These are phyloP conservation scores for Paramecium tetraurelia DNA, from an alignment of 73 alveolate species.

Conservation along the genomic window DNA sequence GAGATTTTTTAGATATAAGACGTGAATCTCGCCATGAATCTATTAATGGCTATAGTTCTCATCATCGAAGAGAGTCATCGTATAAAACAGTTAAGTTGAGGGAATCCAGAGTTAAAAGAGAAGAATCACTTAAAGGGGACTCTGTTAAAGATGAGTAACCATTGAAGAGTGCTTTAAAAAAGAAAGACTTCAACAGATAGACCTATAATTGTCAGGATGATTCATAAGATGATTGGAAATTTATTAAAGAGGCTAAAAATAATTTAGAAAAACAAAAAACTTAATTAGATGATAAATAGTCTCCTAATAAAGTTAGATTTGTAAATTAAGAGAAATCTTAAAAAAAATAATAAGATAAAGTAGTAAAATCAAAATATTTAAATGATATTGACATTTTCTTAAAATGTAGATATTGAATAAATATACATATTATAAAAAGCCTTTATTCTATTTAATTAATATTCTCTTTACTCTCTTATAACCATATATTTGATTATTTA, in stretches of 20 bases:
- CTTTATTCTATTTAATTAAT: not conserved
- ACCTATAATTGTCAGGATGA: slow-evolving; percentile 1
- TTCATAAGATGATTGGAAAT: slow-evolving; percentile 47
- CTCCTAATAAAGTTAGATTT: slow-evolving; percentile 40
- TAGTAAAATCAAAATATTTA: not conserved
- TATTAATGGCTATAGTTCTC: not conserved
- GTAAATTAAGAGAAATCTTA: not conserved
- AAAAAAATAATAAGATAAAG: not conserved
- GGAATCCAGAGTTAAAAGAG: slow-evolving; percentile 6
- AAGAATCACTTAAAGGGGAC: not conserved
- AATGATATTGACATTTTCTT: not conserved
- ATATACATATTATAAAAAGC: not conserved
- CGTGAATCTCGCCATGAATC: not conserved
- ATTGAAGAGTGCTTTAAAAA: slow-evolving; percentile 28
- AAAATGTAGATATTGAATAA: not conserved
- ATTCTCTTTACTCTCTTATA: not conserved
- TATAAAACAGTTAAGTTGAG: not conserved
- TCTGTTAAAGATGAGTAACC: slow-evolving; percentile 12
- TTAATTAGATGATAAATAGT: slow-evolving; percentile 18
- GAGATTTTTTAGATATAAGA: not conserved
- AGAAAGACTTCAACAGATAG: not conserved
- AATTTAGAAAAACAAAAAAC: slow-evolving; percentile 37
- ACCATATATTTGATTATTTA: no score
- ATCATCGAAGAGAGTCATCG: not conserved
- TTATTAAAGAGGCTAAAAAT: slow-evolving; percentile 7